Evolutionary conservation across 1,284 basidiomycete genomes (phyloP), one percentile per base, ranked within the genome.

Genomic region (Vanrija pseudolonga): DNA sequence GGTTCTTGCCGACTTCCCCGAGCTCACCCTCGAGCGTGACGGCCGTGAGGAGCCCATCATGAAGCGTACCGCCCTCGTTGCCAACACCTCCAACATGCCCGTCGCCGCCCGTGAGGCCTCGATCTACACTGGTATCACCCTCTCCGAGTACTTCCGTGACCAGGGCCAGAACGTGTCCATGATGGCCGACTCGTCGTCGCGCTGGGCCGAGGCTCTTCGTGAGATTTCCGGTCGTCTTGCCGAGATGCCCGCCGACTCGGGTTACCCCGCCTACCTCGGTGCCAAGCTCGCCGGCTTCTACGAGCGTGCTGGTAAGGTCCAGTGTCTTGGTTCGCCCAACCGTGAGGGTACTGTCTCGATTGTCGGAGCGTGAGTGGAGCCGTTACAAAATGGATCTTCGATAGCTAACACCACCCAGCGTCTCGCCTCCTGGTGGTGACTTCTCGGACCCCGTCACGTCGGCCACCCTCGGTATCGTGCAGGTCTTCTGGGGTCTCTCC

Each of bases 61-160:
- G 96, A 98, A 98, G 79, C 94, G 96, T 61, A 98, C 96, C 2
- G 94, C 95, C 3, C 85, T 99, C 36, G 95, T 99, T 57, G 96
- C 96, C 66, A 99, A 99, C 77, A 99, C 96, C 2, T 98, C 95
- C 55, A 98, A 99, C 81, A 99, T 99, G 96, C 96, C 96, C 66
- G 96, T 99, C 69, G 96, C 96, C 37, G 96, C 96, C 38, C 91
- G 96, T 71, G 96, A 99, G 80, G 96, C 96, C 6, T 98, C 95
- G 43, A 98, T 99, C 76, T 99, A 99, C 80, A 99, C 96, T 41
- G 96, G 96, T 71, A 98, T 99, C 80, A 99, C 96, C 0, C 84
- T 98, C 20, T 95, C 95, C 44, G 95, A 99, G 74, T 99, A 98
- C 80, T 98, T 96, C 88, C 90, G 95, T 79, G 95, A 98, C 78